phyloP scores from a whole-genome alignment of 2,329 filamentous ascomycete species.

The Lasiodiplodia citricola region DNA sequence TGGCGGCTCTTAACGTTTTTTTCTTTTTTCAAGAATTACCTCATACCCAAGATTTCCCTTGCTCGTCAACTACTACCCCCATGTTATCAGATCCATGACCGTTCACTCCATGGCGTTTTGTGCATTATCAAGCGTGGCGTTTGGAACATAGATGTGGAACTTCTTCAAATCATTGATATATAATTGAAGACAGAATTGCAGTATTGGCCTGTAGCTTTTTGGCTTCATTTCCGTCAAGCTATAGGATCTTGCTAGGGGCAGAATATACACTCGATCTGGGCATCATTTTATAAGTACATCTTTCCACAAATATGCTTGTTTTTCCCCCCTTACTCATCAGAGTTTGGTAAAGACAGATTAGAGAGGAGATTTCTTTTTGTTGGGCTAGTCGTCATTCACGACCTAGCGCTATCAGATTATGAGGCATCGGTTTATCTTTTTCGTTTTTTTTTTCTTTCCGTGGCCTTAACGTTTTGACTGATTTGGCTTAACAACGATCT shows the following conservation, averaged over 20 bases:
- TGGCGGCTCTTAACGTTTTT: neutral
- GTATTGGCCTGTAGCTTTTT: neutral
- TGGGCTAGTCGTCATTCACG: too few species aligned
- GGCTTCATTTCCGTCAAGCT: neutral
- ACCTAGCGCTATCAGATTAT: too few species aligned
- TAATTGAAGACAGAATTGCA: neutral
- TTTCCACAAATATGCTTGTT: neutral
- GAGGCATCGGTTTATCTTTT: too few species aligned
- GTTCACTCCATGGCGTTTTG: neutral
- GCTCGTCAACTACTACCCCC: neutral
- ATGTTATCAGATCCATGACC: neutral
- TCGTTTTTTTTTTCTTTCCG: too few species aligned
- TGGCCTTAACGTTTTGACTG: too few species aligned
- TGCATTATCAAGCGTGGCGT: constrained; percentile 5
- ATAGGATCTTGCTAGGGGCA: neutral
- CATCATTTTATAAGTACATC: neutral
- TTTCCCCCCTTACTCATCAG: too few species aligned
- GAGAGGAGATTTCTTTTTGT: neutral
- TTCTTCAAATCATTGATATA: neutral
- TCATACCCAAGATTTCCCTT: neutral
- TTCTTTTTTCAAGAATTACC: neutral
- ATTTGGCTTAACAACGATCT: too few species aligned
- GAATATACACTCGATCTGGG: neutral
- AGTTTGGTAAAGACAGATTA: neutral
- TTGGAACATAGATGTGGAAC: neutral